Evolutionary conservation across 2,329 filamentous ascomycete species (phyloP), one percentile per base, ranked within the genome.

Genomic region (Pestalotiopsis sp.): DNA sequence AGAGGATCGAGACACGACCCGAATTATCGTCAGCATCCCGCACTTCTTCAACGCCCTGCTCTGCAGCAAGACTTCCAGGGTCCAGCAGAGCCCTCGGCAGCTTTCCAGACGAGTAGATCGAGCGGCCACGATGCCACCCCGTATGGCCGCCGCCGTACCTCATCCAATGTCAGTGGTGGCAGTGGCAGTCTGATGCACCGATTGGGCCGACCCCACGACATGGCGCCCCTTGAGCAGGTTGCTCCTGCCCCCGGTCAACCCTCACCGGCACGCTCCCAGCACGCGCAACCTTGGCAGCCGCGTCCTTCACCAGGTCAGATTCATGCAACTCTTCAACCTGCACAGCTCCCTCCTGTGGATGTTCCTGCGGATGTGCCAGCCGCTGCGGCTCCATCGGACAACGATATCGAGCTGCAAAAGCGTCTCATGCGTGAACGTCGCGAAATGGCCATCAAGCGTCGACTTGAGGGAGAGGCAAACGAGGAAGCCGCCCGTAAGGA

Each of bases 151-250:
- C 90, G 94, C 70, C 91, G 95, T 71, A 92, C 92, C 68, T 98
- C 95, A 17, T 98, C 95, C 2, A 97, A 94, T 76, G 92, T 97
- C 56, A 98, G 95, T 78, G 94, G 93, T 67, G 93, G 92, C 69
- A 97, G 94, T 78, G 91, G 92, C 70, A 86, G 88, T 49, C 88
- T 90, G 72, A 86, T 87, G 73, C 88, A 91, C 73, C 89, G 92
- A 45, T 72, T 83, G 45, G 78, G 78, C 49, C 86, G 84, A 71
- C 79, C 79, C 6, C 79, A 78, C 27, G 85, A 87, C 9, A 77
- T 84, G 65, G 80, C 80, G 0, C 80, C 83, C 2, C 77, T 80
- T 2, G 85, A 88, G 6, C 71, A 84, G 38, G 64, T 60, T 66
- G 27, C 63, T 40, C 56, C 38, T 56, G 66, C 81, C 31, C 89